Percentiles rank a stretch among this genome's conserved stretches.
Evolutionary conservation across 2,329 filamentous ascomycete genomes (phyloP).

Genomic region (Albifimbria verrucaria): DNA sequence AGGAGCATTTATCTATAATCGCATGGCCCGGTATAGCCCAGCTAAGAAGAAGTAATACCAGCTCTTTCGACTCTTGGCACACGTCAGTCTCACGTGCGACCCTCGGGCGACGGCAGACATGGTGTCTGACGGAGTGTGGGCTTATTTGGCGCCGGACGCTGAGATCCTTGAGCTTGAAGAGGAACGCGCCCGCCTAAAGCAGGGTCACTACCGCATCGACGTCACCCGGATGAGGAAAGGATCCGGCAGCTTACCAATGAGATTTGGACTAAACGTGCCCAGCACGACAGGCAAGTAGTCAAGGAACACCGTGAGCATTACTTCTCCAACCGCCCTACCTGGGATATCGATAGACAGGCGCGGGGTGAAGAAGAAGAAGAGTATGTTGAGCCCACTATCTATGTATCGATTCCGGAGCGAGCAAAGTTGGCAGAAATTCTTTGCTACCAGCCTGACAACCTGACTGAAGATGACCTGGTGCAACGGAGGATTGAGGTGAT

Average conservation of each 20-base stretch:
- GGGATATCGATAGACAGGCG: slow-evolving; percentile 21
- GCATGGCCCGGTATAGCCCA: too few relatives aligned
- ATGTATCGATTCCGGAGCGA: slow-evolving; percentile 14
- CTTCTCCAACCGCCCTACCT: slow-evolving; percentile 20
- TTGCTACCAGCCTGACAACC: slow-evolving; percentile 12
- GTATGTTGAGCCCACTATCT: slow-evolving; percentile 13
- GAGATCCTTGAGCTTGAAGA: slow-evolving; percentile 20
- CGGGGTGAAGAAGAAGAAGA: slow-evolving; percentile 12
- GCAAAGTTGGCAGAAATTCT: slow-evolving; percentile 15
- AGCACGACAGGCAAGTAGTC: slow-evolving; percentile 13
- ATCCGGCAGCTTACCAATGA: slow-evolving; percentile 16
- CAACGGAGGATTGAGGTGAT: slow-evolving; percentile 13
- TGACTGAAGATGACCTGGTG: slow-evolving; percentile 10
- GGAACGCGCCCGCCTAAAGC: slow-evolving; percentile 16
- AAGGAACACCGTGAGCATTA: slow-evolving; percentile 22
- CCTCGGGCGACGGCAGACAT: slow-evolving; percentile 24
- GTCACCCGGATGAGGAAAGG: slow-evolving; percentile 15
- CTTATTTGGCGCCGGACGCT: slow-evolving; percentile 15
- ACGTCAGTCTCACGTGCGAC: too few relatives aligned
- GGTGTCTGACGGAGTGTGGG: slow-evolving; percentile 24
- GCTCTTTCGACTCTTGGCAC: too few relatives aligned
- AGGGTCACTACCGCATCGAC: slow-evolving; percentile 18
- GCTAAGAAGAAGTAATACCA: too few relatives aligned
- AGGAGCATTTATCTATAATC: too few relatives aligned
- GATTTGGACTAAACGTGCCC: slow-evolving; percentile 17